Percentiles rank a stretch among this genome's conserved stretches.
Evolutionary conservation across 257 asterid species (phyloP).

Genomic region (Nicotiana undulata): DNA sequence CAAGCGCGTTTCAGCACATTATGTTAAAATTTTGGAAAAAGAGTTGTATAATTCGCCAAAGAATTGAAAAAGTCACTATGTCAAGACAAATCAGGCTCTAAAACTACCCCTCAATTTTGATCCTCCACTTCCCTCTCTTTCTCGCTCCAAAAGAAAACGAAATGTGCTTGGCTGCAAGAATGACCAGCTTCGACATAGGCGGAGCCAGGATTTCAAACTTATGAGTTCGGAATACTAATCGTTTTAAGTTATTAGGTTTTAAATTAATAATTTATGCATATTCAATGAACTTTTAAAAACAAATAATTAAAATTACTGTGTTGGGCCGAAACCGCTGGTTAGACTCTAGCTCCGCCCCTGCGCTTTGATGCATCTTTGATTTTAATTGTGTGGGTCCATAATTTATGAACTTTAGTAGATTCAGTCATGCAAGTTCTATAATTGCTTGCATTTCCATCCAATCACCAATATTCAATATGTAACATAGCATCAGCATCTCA

Average conservation of each 20-base stretch:
- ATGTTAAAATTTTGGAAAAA: too few species aligned
- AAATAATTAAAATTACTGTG: too few species aligned
- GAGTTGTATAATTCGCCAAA: too few species aligned
- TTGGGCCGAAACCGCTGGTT: too few species aligned
- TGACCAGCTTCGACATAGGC: background rate
- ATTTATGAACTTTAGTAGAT: conserved; percentile 27
- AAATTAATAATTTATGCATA: too few species aligned
- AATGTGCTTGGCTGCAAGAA: background rate
- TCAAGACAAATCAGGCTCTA: background rate
- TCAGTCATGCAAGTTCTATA: conserved; percentile 19
- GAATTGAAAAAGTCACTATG: background rate
- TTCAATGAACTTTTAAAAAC: too few species aligned
- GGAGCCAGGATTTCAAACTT: too few species aligned
- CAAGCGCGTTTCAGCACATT: too few species aligned
- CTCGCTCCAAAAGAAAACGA: background rate
- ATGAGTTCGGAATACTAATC: too few species aligned
- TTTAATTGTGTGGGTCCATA: conserved; percentile 14
- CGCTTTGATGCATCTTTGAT: background rate
- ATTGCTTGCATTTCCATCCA: conserved; percentile 8
- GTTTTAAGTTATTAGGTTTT: too few species aligned
- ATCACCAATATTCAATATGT: conserved; percentile 5
- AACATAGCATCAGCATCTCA: background rate
- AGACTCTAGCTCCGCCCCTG: too few species aligned
- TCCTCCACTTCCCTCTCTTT: background rate
- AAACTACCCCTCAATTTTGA: background rate